Conservation (phyloP, 371 early-diverging fungal species). For the Entomophthora muscae region DNA sequence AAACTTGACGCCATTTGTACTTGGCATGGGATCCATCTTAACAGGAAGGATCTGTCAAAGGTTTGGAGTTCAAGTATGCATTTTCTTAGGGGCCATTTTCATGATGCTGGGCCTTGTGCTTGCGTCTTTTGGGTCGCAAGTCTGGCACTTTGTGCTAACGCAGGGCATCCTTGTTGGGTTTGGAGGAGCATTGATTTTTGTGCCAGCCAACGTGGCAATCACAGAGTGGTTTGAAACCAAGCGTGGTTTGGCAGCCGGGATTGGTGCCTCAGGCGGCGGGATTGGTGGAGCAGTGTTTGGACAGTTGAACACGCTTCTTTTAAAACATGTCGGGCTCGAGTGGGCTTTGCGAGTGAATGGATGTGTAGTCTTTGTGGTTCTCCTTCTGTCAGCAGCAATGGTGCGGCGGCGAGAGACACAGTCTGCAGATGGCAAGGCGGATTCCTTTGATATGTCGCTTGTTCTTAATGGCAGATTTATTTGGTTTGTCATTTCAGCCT, state of each 20-base stretch:
- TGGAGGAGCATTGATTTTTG: constrained; percentile 38
- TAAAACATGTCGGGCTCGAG: constrained; percentile 13
- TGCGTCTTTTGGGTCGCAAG: constrained; percentile 4
- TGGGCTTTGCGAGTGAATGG: constrained; percentile 18
- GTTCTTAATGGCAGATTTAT: neutral
- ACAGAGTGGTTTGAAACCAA: constrained; percentile 37
- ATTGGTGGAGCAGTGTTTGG: constrained; percentile 32
- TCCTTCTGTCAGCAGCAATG: constrained; percentile 13
- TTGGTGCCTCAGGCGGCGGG: constrained; percentile 41
- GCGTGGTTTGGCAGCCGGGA: constrained; percentile 39
- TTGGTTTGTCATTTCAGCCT: neutral
- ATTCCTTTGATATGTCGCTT: neutral
- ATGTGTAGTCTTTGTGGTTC: constrained; percentile 10
- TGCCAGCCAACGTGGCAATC: too few species aligned
- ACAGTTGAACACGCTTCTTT: constrained; percentile 14
- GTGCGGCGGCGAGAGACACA: neutral
- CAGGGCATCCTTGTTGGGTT: constrained; percentile 49
- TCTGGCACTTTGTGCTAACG: constrained; percentile 39
- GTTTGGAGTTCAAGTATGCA: neutral
- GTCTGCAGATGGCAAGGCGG: neutral
- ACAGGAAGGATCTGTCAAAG: neutral
- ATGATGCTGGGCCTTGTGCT: neutral
- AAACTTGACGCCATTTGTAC: neutral
- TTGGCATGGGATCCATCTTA: neutral
- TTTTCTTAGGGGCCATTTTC: neutral